Base-by-base conservation (phyloP, 1,284 basidiomycete species). In the Cronartium ribicola region DNA sequence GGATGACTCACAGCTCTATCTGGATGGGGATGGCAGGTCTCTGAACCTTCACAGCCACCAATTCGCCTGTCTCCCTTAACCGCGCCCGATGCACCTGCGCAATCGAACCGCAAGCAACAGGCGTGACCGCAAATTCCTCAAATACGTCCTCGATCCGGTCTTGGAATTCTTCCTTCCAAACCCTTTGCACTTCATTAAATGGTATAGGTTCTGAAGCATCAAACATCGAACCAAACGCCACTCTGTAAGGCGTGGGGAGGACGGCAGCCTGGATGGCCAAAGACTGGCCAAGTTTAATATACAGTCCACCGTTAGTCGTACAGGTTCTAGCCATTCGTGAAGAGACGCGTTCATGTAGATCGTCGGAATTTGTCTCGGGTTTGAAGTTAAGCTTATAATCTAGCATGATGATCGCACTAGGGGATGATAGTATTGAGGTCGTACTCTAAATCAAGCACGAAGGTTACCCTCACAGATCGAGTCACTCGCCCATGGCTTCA, bases 41-140 rank as follows among this genome's bases (percentile, higher is more conserved):
- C 82, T 94, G 91, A n/a, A 93, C 84, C 82, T 94, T 94, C 76
- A 95, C 92, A 0, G 92, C 92, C 1, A 94, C 92, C 14, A 46
- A 14, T 85, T 81, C 77, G 1, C 76, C 78, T 22, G 79, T 70
- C 62, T 78, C 84, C 76, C 84, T 86, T 41, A 92, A 81, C 61
- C 85, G 86, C 1, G 92, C 92, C 48, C 85, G 85, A 79, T 94
- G 92, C 0, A 94, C 92, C 80, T 94, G 92, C 0, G 92, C 92
- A 64, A 95, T 89, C 76, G 89, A 92, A 0, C 92, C 92, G 76
- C 89, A 91, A 0, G 92, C 92, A 0, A 90, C 82, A 0, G 92
- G 88, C 4, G 85, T 80, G 76, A 87, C 84, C 61, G 91, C 88
- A 76, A 94, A 94, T 10, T 85, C 81, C 57, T 88, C 88, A 78